Evolutionary conservation across 768 basidiomycete genomes (phyloP).

Genomic region (Rhodosporidiobolus odoratus): DNA sequence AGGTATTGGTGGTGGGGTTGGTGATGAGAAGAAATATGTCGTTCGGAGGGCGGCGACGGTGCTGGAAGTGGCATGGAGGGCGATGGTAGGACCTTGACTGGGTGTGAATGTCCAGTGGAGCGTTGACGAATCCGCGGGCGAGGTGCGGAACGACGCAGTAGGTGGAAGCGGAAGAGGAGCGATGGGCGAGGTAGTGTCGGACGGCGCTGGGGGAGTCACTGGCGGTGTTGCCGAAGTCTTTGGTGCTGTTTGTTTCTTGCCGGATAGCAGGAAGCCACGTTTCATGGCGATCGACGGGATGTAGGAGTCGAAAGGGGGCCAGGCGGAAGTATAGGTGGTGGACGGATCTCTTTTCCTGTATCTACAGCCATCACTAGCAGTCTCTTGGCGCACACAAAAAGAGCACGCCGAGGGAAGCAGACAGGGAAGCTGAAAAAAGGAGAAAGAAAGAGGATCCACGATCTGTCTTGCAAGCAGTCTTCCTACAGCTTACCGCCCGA

Average conservation of each 20-base stretch:
- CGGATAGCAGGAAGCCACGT: background rate
- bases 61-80: slow-evolving; percentile 1
- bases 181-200: background rate
- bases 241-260: no score
- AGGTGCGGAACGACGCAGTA: background rate
- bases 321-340: background rate
- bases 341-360: no score
- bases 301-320: background rate
- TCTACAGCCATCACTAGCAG: no score
- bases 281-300: background rate
- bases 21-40: slow-evolving; percentile 1
- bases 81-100: background rate
- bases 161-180: background rate
- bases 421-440: background rate
- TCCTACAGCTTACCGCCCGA: no score
- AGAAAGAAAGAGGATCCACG: no score
- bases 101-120: slow-evolving; percentile 8
- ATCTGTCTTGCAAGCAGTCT: background rate
- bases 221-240: background rate
- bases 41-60: background rate
- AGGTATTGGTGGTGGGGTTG: background rate
- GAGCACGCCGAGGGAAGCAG: no score
- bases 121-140: background rate
- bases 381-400: no score
- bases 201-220: background rate